Evolutionary conservation across 192 early-diverging fungal species (phyloP), one percentile per base, ranked within the genome.

Genomic region (Umbelopsis ramanniana): DNA sequence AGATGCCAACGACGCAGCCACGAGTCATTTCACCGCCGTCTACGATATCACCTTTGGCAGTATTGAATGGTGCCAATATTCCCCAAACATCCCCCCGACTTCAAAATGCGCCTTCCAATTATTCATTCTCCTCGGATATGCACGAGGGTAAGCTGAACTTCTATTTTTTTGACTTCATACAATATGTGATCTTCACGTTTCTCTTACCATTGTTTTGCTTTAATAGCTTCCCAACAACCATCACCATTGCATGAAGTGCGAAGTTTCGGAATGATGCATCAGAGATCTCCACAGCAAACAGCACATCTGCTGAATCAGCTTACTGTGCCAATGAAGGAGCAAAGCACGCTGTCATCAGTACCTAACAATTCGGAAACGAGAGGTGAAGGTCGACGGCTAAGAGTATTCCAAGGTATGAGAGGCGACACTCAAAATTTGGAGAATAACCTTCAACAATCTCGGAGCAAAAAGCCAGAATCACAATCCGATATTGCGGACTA

Each of bases 331-430:
- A 19, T 19, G 33, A 63, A 15, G 15, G 33, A 63, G 14, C 23
- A 22, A 54, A 54, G 53, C 15, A 11, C 11, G 33, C 4, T 37
- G 57, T 63, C 57, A 5, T 19, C 57, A 0, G 33, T 10, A 11
- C 14, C 26, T 4, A 12, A 8, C 15, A 50, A n/a, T 50, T 6
- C 17, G n/a, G 48, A 50, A 19, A 21, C 48, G 17, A 63, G 57
- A 63, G 57, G 29, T 17, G 57, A 63, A n/a, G 35, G 26, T n/a
- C 57, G 57, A 11, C 57, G 57, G 11, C 35, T 63, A 19, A 22
- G 57, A 19, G 57, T 63, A 9, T 63, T 63, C 26, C 57, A 63
- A n/a, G 57, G 57, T 19, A 63, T 63, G 57, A 63, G 57, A 63
- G 57, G 57, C 14, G 57, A 63, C 12, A 6, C 11, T 63, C 29